These are phyloP conservation scores for Psidium guajava DNA, from an alignment of 345 rosid species.

Conservation along the genomic window DNA sequence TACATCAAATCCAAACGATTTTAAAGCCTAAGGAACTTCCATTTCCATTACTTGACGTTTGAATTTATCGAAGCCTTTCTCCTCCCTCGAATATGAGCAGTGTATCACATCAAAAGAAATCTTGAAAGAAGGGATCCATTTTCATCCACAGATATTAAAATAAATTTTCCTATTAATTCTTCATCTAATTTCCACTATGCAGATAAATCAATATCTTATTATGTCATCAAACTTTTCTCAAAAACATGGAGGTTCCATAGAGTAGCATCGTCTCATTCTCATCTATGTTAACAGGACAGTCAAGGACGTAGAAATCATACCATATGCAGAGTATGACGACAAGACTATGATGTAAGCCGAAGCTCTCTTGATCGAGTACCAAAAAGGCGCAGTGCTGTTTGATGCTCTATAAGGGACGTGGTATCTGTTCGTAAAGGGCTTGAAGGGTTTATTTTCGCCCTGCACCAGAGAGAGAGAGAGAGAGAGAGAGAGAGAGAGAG, in stretches of 20 bases:
- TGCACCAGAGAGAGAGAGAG: no score
- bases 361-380: no score
- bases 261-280: neutral
- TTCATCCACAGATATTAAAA: neutral
- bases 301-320: constrained; percentile 4
- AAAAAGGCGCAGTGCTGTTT: constrained; percentile 26
- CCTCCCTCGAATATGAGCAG: neutral
- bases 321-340: constrained; percentile 38
- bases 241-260: neutral
- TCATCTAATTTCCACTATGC: neutral
- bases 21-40: neutral
- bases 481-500: no score
- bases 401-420: constrained; percentile 28
- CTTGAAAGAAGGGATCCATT: neutral
- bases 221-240: neutral
- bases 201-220: neutral
- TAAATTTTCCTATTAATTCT: neutral
- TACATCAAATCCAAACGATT: neutral
- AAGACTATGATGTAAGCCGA: constrained; percentile 33
- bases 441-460: constrained; percentile 30
- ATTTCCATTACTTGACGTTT: neutral
- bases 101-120: neutral
- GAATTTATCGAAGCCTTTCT: neutral
- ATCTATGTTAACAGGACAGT: neutral
- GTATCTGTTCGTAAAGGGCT: constrained; percentile 24